Evolutionary conservation across 1,284 basidiomycete genomes (phyloP).

Genomic region (Pascua sp.): DNA sequence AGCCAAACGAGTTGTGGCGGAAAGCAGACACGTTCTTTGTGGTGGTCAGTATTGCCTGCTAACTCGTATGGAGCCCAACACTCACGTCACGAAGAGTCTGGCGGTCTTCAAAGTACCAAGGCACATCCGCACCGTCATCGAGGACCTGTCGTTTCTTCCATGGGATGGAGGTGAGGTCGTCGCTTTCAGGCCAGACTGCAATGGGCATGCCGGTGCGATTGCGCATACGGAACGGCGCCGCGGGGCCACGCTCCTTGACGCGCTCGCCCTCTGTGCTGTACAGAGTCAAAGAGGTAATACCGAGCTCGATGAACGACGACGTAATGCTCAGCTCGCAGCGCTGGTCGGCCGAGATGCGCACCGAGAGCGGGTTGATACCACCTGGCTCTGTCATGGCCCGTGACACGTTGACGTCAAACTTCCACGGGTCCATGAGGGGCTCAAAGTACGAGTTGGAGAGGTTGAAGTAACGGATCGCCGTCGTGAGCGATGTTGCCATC

Average conservation of each 20-base stretch:
- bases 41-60: conserved; percentile 17
- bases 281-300: conserved; percentile 67
- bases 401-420: conserved; percentile 60
- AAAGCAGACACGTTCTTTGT: conserved; percentile 72
- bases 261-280: conserved; percentile 68
- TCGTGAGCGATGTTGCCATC: conserved; percentile 72
- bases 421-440: conserved; percentile 98
- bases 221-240: conserved; percentile 87
- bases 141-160: conserved; percentile 44
- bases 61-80: no score
- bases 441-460: conserved; percentile 98
- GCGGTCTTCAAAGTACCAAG: conserved; percentile 99
- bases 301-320: conserved; percentile 84
- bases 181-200: conserved; percentile 72
- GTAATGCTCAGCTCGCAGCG: conserved; percentile 90
- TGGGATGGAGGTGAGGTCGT: conserved; percentile 15
- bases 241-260: conserved; percentile 73
- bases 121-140: conserved; percentile 69
- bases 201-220: conserved; percentile 86
- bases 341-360: conserved; percentile 72
- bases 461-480: conserved; percentile 94
- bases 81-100: conserved; percentile 83
- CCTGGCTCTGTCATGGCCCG: conserved; percentile 43
- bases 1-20: conserved; percentile 74
- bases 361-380: conserved; percentile 57